Base-by-base conservation (phyloP, 257 asterid genomes). In the Ocimum tenuiflorum region DNA sequence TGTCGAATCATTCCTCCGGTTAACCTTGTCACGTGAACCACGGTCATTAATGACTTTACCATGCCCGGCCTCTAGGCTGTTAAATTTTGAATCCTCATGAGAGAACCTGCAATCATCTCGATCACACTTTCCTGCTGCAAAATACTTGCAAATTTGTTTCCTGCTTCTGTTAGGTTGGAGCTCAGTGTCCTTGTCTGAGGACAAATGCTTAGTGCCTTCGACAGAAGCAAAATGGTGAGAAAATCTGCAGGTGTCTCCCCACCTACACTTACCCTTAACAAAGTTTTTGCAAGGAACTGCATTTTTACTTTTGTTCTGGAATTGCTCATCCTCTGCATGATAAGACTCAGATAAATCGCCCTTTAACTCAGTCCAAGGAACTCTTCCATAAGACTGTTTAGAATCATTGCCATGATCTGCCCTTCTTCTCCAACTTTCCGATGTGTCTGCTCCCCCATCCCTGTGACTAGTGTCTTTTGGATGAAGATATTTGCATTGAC, bases 231-330 rank as follows among this genome's bases (percentile, higher is more conserved):
- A 66, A 71, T 76, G 80, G 73, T 90, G 97, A 60, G 95, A 84
- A 77, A 80, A 91, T 81, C 82, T 77, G 85, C 97, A 91, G 12
- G 77, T 33, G 70, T 89, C 91, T 60, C 89, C 97, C 95, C 87
- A 86, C 36, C 83, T 82, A 60, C 95, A 88, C 22, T 60, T 84
- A 35, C 95, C 95, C 77, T 73, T 86, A 53, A 79, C 20, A 51
- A 86, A 81, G 61, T 86, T 82, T 78, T 72, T 84, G 74, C 97
- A 88, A 62, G 83, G 79, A 64, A 83, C 59, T 56, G 75, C 54
- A 66, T 60, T 80, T 74, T 82, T 85, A 68, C 74, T 82, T 73
- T 72, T 78, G 69, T 27, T 85, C 55, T 74, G 80, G 69, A 70
- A 75, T 7, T 74, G 81, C 39, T 75, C 88, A 48, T 78, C 80